Percentiles rank a stretch among this genome's conserved stretches.
phyloP scores from a whole-genome alignment of 805 yeast species.

The Alloascoidea hylecoeti region DNA sequence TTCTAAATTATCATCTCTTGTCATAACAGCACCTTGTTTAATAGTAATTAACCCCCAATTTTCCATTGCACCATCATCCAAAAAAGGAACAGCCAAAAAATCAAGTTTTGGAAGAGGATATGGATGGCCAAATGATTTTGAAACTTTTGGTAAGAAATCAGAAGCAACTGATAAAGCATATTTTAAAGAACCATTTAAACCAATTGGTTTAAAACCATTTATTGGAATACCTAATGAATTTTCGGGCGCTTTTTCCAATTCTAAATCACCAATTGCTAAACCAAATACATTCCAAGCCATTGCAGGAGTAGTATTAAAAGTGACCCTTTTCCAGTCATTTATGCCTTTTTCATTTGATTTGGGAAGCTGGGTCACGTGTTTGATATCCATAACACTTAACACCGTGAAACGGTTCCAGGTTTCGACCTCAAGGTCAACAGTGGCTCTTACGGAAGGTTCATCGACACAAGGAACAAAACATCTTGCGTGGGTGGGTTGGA shows the following conservation, averaged over 20 bases:
- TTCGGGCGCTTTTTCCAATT: conserved; percentile 25
- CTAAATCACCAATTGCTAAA: conserved; percentile 57
- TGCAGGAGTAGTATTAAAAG: conserved; percentile 38
- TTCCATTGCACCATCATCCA: conserved; percentile 72
- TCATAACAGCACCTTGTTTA: conserved; percentile 18
- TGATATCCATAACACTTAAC: conserved; percentile 32
- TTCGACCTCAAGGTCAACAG: conserved; percentile 33
- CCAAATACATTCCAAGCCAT: conserved; percentile 55
- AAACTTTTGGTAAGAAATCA: conserved; percentile 33
- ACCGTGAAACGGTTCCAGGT: conserved; percentile 31
- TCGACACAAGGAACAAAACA: conserved; percentile 57
- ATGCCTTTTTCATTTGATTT: conserved; percentile 12
- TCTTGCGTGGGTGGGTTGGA: conserved; percentile 56
- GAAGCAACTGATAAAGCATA: conserved; percentile 35
- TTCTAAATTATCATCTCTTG: conserved; percentile 9
- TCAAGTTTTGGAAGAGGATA: conserved; percentile 58
- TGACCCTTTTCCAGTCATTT: conserved; percentile 14
- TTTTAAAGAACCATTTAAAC: conserved; percentile 30
- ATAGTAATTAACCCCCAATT: conserved; percentile 58
- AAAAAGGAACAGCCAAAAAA: conserved; percentile 52
- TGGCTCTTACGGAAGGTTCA: conserved; percentile 41
- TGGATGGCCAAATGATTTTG: conserved; percentile 22
- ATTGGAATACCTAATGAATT: conserved; percentile 29
- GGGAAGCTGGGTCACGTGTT: conserved; percentile 11
- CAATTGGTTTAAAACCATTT: conserved; percentile 39